Evolutionary conservation across 768 basidiomycete genomes (phyloP).

Genomic region (Naganishia antarctica): DNA sequence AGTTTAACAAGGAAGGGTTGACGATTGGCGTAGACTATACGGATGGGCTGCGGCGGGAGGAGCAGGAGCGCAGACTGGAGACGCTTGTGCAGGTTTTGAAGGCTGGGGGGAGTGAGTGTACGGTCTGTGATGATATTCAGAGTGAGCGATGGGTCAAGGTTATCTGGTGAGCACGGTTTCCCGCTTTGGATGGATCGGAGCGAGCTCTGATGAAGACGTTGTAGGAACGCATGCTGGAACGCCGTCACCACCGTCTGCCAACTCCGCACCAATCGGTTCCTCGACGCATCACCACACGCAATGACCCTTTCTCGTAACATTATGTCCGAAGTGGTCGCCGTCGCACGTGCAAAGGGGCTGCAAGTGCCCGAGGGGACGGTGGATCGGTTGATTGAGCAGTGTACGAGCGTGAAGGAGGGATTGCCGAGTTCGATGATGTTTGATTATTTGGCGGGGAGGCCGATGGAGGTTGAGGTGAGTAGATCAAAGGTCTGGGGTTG

Average conservation of each 20-base stretch:
- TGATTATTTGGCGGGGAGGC: constrained; percentile 39
- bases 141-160: constrained; percentile 47
- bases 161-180: constrained; percentile 36
- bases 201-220: no score
- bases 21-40: constrained; percentile 46
- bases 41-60: constrained; percentile 9
- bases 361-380: constrained; percentile 41
- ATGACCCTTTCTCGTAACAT: constrained; percentile 39
- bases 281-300: constrained; percentile 38
- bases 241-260: constrained; percentile 42
- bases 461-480: constrained; percentile 47
- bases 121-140: constrained; percentile 42
- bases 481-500: no score
- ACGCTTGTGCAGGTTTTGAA: constrained; percentile 33
- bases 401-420: constrained; percentile 41
- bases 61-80: constrained; percentile 36
- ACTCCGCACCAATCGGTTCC: constrained; percentile 41
- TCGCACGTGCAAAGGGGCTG: constrained; percentile 44
- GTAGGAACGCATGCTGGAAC: constrained; percentile 33
- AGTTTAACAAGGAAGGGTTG: constrained; percentile 43
- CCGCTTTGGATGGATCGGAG: no score
- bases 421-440: constrained; percentile 45
- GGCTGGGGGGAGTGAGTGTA: constrained; percentile 38
- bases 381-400: constrained; percentile 42
- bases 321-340: constrained; percentile 42